Percentiles rank a stretch among this genome's conserved stretches.
Conservation (phyloP, 352 stramenopile genomes). For the Globisporangium paroecandrum region DNA sequence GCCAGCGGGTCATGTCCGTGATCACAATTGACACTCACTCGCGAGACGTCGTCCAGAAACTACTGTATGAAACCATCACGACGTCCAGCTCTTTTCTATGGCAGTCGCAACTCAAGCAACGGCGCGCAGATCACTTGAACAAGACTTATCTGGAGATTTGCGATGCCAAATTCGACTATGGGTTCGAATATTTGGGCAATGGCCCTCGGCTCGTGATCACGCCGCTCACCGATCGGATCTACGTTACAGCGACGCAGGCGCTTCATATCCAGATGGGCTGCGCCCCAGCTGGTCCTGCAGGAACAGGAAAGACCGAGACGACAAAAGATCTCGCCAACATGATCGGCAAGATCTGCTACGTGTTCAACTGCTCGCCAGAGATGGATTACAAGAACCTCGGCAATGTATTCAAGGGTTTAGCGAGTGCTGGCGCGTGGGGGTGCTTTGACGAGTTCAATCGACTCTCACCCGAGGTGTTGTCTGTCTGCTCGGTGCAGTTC, state of each 20-base stretch:
- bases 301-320: constrained; percentile 94
- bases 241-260: constrained; percentile 93
- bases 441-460: constrained; percentile 97
- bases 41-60: constrained; percentile 89
- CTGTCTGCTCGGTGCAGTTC: constrained; percentile 92
- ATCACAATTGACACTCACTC: constrained; percentile 94
- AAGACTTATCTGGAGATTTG: constrained; percentile 85
- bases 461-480: constrained; percentile 90
- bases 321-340: constrained; percentile 94
- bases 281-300: constrained; percentile 84
- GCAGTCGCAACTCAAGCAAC: constrained; percentile 92
- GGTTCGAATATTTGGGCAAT: constrained; percentile 96
- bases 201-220: constrained; percentile 92
- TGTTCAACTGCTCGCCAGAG: constrained; percentile 94
- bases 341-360: constrained; percentile 92
- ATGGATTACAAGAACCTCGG: constrained; percentile 96
- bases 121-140: constrained; percentile 38
- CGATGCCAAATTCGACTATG: constrained; percentile 91
- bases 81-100: constrained; percentile 83
- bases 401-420: constrained; percentile 95
- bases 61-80: constrained; percentile 85
- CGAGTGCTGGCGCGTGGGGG: constrained; percentile 90
- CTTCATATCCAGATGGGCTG: constrained; percentile 96
- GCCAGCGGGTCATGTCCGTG: constrained; percentile 91
- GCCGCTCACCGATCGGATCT: constrained; percentile 93